Evolutionary conservation across 2,329 filamentous ascomycete species (phyloP).

Genomic region (Exophiala sp.): DNA sequence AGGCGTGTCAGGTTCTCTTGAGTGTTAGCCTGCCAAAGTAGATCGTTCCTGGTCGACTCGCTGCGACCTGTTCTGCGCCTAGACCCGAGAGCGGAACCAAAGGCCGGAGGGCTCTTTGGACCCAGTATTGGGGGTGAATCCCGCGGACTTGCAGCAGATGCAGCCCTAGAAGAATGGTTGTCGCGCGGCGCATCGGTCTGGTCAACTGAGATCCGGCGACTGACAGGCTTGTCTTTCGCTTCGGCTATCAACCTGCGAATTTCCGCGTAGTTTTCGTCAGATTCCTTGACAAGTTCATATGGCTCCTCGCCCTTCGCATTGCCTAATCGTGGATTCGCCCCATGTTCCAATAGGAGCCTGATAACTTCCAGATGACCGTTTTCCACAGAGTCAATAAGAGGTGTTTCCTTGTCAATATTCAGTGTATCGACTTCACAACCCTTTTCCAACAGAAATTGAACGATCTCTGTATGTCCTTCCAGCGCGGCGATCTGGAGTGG

Average conservation of each 20-base stretch:
- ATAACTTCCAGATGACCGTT: conserved; percentile 91
- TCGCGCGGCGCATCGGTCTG: conserved; percentile 35
- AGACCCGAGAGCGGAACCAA: conserved; percentile 21
- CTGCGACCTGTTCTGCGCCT: conserved; percentile 48
- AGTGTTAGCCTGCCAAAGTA: conserved; percentile 51
- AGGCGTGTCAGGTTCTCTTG: conserved; percentile 48
- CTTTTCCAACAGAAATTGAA: conserved; percentile 78
- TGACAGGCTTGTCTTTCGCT: conserved; percentile 53
- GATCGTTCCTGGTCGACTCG: conserved; percentile 48
- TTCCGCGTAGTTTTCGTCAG: conserved; percentile 73
- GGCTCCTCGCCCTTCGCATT: conserved; percentile 93
- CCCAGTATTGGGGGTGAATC: conserved; percentile 41
- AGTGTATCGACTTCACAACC: conserved; percentile 81
- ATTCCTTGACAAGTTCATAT: conserved; percentile 73
- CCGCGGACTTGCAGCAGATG: conserved; percentile 44
- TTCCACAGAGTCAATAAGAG: conserved; percentile 91
- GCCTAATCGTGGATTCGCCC: conserved; percentile 84
- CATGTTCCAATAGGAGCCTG: conserved; percentile 74
- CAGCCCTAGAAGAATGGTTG: conserved; percentile 40
- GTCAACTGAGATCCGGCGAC: conserved; percentile 44
- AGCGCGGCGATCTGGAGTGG: conserved; percentile 90
- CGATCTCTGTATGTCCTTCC: conserved; percentile 80
- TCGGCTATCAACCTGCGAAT: conserved; percentile 69
- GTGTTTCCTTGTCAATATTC: conserved; percentile 80
- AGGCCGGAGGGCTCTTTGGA: conserved; percentile 38